These are phyloP conservation scores for Ogataea kodamae DNA, from an alignment of 805 yeast genomes.

Conservation along the genomic window DNA sequence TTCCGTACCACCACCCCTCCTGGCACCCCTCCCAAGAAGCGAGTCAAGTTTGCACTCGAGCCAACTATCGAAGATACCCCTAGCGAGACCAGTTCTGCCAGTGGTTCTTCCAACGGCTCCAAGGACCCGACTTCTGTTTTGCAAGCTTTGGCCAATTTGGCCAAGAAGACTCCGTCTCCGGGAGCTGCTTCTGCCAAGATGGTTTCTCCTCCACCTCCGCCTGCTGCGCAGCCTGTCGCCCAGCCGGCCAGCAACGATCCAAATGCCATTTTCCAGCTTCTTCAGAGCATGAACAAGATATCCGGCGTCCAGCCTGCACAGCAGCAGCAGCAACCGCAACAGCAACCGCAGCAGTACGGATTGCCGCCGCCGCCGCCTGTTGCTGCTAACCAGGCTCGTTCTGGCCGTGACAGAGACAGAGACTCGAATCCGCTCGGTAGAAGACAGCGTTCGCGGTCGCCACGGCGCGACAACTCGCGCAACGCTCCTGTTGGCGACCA, in stretches of 20 bases:
- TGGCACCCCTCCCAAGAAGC: slow-evolving; percentile 52
- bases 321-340: slow-evolving; percentile 23
- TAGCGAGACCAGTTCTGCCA: slow-evolving; percentile 9
- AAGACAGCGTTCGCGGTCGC: slow-evolving; percentile 54
- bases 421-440: slow-evolving; percentile 36
- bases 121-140: slow-evolving; percentile 59
- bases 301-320: slow-evolving; percentile 23
- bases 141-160: slow-evolving; percentile 66
- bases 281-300: slow-evolving; percentile 45
- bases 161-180: slow-evolving; percentile 41
- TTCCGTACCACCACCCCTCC: slow-evolving; percentile 70
- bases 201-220: slow-evolving; percentile 30
- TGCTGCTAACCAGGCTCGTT: slow-evolving; percentile 22
- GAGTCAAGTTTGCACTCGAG: slow-evolving; percentile 29
- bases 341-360: slow-evolving; percentile 24
- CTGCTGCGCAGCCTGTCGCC: slow-evolving; percentile 18
- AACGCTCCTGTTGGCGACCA: slow-evolving; percentile 41
- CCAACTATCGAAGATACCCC: slow-evolving; percentile 13
- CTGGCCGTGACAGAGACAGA: slow-evolving; percentile 33
- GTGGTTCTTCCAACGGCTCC: slow-evolving; percentile 29
- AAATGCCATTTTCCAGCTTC: slow-evolving; percentile 47
- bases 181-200: slow-evolving; percentile 31
- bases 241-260: slow-evolving; percentile 31
- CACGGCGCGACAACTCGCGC: slow-evolving; percentile 30
- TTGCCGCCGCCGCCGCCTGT: too few relatives aligned